Base-by-base conservation (phyloP, 352 stramenopile genomes). In the Peronosclerospora sorghi region DNA sequence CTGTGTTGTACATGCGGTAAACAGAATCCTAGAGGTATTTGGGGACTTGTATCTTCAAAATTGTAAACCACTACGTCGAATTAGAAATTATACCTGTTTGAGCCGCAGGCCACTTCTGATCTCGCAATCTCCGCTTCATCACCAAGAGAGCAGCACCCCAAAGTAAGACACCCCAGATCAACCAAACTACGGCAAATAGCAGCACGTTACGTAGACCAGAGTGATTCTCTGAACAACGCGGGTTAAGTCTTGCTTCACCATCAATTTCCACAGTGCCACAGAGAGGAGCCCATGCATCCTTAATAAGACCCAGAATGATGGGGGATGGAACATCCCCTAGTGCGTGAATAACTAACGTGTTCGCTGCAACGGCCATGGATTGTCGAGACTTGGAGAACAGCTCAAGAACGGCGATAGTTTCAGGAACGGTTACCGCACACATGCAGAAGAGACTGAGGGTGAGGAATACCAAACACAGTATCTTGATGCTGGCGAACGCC, bases 281-380 rank as follows among this genome's bases (percentile, higher is more conserved):
- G 29, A 68, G 59, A 7, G 94, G 92, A n/a, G 92, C 89, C 59
- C 93, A 84, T 19, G 63, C 48, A 53, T 98, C 94, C 64, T 97
- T 97, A 41, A 98, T 70, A 47, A 58, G 69, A 9, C 94, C 94
- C 20, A 98, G 60, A 32, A 97, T 70, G 32, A 97, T 85, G 2
- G 94, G 94, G 12, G 84, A 87, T 17, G 94, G 92, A 9, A 98
- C 94, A 62, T 98, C 94, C 5, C 94, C 94, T 8, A 97, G 62
- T 8, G 79, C 63, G 65, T 98, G 94, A 41, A 96, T 93, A 23
- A 94, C 51, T 6, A 97, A 56, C 32, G 79, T 95, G 61, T 94
- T 94, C 24, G 95, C 73, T 0, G 83, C 89, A 38, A 96, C 73
- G 17, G 85, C 84, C 67, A 97, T 94, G 0, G 88, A 68, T 21